Evolutionary conservation across 2,329 filamentous ascomycete genomes (phyloP).

Genomic region (Alternaria panax): DNA sequence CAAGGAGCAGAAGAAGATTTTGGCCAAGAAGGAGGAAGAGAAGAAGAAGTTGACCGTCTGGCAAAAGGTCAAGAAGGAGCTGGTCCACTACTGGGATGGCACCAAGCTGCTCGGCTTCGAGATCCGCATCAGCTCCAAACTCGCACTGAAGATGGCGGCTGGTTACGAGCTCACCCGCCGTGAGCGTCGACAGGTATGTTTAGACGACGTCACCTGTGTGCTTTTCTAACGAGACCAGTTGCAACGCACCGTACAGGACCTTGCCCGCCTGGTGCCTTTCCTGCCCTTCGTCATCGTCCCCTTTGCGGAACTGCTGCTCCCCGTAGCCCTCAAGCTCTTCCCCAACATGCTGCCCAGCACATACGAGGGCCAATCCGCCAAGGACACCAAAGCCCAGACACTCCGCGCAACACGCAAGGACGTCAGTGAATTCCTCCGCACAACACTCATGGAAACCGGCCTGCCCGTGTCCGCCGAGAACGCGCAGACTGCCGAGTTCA

Average conservation of each 20-base stretch:
- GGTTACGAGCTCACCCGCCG: constrained; percentile 95
- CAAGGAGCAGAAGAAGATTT: constrained; percentile 62
- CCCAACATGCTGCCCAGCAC: constrained; percentile 97
- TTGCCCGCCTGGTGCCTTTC: constrained; percentile 91
- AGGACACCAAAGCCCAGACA: constrained; percentile 83
- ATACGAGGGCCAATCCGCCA: constrained; percentile 89
- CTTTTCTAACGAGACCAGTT: constrained; percentile 58
- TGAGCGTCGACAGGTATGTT: constrained; percentile 79
- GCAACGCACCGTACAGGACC: constrained; percentile 89
- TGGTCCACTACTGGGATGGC: constrained; percentile 96
- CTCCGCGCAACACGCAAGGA: constrained; percentile 89
- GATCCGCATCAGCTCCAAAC: constrained; percentile 86
- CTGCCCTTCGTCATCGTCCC: constrained; percentile 97
- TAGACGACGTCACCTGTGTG: not conserved
- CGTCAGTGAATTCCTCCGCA: constrained; percentile 86
- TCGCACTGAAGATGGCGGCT: constrained; percentile 96
- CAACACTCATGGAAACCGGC: constrained; percentile 91
- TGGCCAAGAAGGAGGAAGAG: constrained; percentile 69
- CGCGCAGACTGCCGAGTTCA: constrained; percentile 90
- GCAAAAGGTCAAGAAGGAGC: constrained; percentile 95
- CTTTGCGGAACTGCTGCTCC: constrained; percentile 91
- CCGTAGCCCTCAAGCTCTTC: constrained; percentile 91
- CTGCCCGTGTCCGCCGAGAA: constrained; percentile 84
- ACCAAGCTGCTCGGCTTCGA: constrained; percentile 93
- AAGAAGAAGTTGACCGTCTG: constrained; percentile 86